A percentile compares a stretch with the other conserved stretches of the same genome.
phyloP scores from a whole-genome alignment of 108 stramenopile species.

The Cyclotella atomus region DNA sequence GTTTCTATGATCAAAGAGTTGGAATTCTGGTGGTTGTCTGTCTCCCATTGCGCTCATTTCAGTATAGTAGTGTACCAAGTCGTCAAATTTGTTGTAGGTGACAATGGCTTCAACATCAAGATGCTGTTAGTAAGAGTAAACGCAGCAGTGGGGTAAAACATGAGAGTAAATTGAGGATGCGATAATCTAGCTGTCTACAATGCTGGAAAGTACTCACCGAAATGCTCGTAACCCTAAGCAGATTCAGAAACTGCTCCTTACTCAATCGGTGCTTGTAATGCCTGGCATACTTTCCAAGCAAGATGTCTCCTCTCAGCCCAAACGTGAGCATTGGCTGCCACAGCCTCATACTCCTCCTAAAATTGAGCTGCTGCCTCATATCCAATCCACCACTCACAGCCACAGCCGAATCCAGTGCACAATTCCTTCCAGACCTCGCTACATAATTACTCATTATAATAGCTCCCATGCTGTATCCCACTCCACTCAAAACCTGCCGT shows the following conservation, averaged over 20 bases:
- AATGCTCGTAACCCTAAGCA: slow-evolving; percentile 70
- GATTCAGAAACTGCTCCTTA: slow-evolving; percentile 50
- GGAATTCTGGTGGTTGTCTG: slow-evolving; percentile 40
- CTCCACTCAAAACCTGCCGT: slow-evolving; percentile 69
- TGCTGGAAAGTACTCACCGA: slow-evolving; percentile 47
- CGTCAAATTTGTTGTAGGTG: slow-evolving; percentile 75
- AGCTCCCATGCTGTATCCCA: slow-evolving; percentile 86
- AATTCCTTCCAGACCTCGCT: slow-evolving; percentile 68
- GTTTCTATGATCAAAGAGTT: slow-evolving; percentile 17
- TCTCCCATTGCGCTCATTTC: slow-evolving; percentile 87
- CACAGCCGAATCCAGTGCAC: slow-evolving; percentile 76
- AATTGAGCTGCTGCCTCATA: slow-evolving; percentile 71
- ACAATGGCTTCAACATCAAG: slow-evolving; percentile 78
- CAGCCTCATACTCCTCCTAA: slow-evolving; percentile 70
- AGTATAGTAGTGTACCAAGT: slow-evolving; percentile 76
- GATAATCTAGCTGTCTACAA: background rate
- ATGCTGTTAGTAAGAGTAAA: background rate
- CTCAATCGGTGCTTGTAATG: slow-evolving; percentile 63
- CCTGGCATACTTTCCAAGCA: slow-evolving; percentile 74
- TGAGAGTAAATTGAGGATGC: no score
- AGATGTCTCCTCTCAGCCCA: slow-evolving; percentile 61
- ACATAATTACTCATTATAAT: slow-evolving; percentile 90
- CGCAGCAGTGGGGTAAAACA: background rate
- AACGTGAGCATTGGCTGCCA: slow-evolving; percentile 93
- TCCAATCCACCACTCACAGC: slow-evolving; percentile 85